phyloP scores from a whole-genome alignment of 2,329 filamentous ascomycete species.

The Cordyceps farinosa region DNA sequence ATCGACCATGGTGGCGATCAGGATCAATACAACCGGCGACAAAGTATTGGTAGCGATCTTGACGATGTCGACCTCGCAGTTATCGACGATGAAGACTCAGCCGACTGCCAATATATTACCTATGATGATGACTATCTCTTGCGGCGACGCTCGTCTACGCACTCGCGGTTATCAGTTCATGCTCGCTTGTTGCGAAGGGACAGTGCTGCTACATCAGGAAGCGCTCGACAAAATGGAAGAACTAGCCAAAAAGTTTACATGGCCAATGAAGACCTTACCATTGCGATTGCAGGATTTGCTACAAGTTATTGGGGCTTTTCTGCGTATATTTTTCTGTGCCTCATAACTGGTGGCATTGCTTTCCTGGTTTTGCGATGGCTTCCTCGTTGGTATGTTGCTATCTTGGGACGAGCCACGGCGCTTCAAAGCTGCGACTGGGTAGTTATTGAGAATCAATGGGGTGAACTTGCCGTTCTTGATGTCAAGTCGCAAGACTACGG shows the following conservation, averaged over 20 bases:
- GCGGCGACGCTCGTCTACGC: constrained; percentile 60
- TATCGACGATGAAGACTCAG: constrained; percentile 37
- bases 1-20: constrained; percentile 15
- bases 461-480: constrained; percentile 76
- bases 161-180: constrained; percentile 54
- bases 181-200: constrained; percentile 67
- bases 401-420: constrained; percentile 66
- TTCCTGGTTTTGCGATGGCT: constrained; percentile 89
- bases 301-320: constrained; percentile 69
- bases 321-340: constrained; percentile 67
- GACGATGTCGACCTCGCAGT: constrained; percentile 39
- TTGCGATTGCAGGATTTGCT: constrained; percentile 86
- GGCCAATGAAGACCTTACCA: constrained; percentile 86
- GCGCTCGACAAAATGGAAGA: constrained; percentile 59
- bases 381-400: constrained; percentile 75
- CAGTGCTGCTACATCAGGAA: constrained; percentile 66
- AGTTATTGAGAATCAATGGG: constrained; percentile 97
- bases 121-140: constrained; percentile 46
- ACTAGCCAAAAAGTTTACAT: constrained; percentile 90
- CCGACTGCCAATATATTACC: constrained; percentile 40
- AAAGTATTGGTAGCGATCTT: constrained; percentile 35
- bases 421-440: constrained; percentile 83
- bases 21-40: constrained; percentile 21
- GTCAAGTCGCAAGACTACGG: constrained; percentile 55
- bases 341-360: constrained; percentile 69